Conservation (phyloP, 2,329 filamentous ascomycete species). For the Alternaria atra region DNA sequence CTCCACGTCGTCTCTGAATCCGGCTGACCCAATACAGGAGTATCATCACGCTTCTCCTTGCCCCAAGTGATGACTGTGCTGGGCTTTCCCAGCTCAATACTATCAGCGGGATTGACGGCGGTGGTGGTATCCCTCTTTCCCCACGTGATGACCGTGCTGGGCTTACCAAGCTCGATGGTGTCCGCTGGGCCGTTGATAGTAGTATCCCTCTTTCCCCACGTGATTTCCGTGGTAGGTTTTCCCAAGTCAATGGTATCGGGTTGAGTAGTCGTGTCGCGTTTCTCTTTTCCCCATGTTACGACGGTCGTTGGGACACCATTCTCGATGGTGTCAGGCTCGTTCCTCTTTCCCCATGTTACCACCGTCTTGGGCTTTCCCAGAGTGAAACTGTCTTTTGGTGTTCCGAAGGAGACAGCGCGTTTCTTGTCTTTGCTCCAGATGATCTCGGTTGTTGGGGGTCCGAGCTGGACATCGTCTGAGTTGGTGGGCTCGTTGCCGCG, state of each 20-base stretch:
- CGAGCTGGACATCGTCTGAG: slow-evolving; percentile 24
- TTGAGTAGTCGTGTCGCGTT: not conserved
- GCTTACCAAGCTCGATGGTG: slow-evolving; percentile 12
- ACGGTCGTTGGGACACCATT: not conserved
- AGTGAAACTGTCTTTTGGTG: slow-evolving; percentile 11
- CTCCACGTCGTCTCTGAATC: slow-evolving; percentile 28
- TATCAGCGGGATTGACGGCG: slow-evolving; percentile 4
- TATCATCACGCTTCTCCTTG: slow-evolving; percentile 19
- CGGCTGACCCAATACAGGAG: slow-evolving; percentile 16
- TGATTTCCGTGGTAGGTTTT: slow-evolving; percentile 7
- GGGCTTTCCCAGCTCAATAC: slow-evolving; percentile 11
- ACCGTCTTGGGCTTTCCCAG: slow-evolving; percentile 3
- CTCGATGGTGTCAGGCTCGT: not conserved
- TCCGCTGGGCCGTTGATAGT: slow-evolving; percentile 2
- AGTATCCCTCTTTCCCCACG: slow-evolving; percentile 16
- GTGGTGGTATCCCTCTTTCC: slow-evolving; percentile 12
- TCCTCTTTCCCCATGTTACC: slow-evolving; percentile 3
- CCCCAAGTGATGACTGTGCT: slow-evolving; percentile 9
- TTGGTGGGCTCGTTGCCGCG: slow-evolving; percentile 4
- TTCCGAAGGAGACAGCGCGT: not conserved
- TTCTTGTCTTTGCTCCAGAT: slow-evolving; percentile 31
- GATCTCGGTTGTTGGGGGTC: slow-evolving; percentile 23
- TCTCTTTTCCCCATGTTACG: slow-evolving; percentile 10
- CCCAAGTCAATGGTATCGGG: not conserved
- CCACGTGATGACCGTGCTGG: slow-evolving; percentile 9